Evolutionary conservation across 2,329 filamentous ascomycete genomes (phyloP), one percentile per base, ranked within the genome.

Genomic region (Xylaria sp.): DNA sequence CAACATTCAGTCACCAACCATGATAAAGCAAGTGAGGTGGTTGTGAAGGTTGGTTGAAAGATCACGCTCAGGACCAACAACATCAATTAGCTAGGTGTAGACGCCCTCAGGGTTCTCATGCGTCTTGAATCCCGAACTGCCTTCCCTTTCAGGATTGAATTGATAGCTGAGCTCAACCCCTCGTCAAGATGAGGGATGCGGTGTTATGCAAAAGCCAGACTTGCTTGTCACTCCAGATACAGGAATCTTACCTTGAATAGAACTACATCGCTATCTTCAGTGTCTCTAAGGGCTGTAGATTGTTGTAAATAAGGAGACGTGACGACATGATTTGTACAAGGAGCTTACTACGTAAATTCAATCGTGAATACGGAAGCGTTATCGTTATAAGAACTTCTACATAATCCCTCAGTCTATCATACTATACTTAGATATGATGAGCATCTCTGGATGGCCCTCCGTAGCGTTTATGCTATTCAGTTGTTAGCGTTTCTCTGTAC

Each of bases 61-160:
- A 51, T 28, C 61, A n/a, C 28, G 26, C 4, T 53, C 49, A 15
- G 7, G 20, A 7, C 33, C 28, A 26, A 57, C 33, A 28, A 53
- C 36, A 17, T 28, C 42, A 38, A 23, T 65, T 42, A 23, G 49
- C 54, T 53, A 17, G 46, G 48, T 51, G 33, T 20, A 26, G 23
- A 20, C 28, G 28, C 51, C 57, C 36, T 53, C 51, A 51, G 53
- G 44, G 51, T 53, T 36, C 36, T 66, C 28, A 2, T 6, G 33
- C 26, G 17, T 61, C 62, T 59, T 48, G 36, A 3, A 48, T 23
- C 23, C 13, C 9, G 9, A 59, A 59, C 36, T 15, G 38, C 57
- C 66, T 65, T 62, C 68, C 61, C 40, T 26, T 60, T 64, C 60
- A 10, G 36, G 59, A 9, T 26, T 61, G 10, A 23, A 23, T 33